These are phyloP conservation scores for Thermoascus crustaceus DNA, from an alignment of 2,329 filamentous ascomycete species.

Conservation along the genomic window DNA sequence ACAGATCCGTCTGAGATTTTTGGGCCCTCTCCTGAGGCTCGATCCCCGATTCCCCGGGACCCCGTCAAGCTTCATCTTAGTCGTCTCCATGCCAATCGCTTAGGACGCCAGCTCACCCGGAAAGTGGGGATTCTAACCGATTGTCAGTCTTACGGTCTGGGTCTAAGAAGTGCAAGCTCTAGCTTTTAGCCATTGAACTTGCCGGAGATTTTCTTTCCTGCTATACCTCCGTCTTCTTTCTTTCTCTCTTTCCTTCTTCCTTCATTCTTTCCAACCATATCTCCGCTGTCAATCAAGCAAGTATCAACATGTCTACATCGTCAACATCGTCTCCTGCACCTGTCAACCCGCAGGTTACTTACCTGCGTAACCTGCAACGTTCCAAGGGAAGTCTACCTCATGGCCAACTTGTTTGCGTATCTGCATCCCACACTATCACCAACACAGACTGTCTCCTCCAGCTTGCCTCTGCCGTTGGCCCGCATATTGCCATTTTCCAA, in stretches of 20 bases:
- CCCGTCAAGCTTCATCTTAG: background rate
- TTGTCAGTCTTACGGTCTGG: too few relatives aligned
- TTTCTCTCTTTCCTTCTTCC: background rate
- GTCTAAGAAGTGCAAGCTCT: too few relatives aligned
- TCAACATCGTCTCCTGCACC: slow-evolving; percentile 8
- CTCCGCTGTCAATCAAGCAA: background rate
- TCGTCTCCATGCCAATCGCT: slow-evolving; percentile 1
- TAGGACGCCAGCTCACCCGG: slow-evolving; percentile 1
- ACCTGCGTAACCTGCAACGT: slow-evolving; percentile 25
- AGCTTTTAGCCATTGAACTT: too few relatives aligned
- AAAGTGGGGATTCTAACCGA: background rate
- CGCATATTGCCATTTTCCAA: slow-evolving; percentile 53
- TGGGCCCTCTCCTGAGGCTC: too few relatives aligned
- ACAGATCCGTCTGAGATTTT: too few relatives aligned
- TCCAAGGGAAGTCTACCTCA: slow-evolving; percentile 31
- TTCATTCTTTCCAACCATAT: background rate
- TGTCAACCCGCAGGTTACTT: slow-evolving; percentile 29
- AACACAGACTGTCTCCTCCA: slow-evolving; percentile 48
- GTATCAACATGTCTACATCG: background rate
- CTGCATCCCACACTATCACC: slow-evolving; percentile 50
- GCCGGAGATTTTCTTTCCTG: too few relatives aligned
- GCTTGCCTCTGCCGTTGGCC: slow-evolving; percentile 51
- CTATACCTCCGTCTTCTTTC: too few relatives aligned
- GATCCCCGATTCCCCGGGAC: background rate
- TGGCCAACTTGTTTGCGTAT: slow-evolving; percentile 33